phyloP scores from a whole-genome alignment of 176 grass and related monocot genomes.

The Puccinellia tenuiflora region DNA sequence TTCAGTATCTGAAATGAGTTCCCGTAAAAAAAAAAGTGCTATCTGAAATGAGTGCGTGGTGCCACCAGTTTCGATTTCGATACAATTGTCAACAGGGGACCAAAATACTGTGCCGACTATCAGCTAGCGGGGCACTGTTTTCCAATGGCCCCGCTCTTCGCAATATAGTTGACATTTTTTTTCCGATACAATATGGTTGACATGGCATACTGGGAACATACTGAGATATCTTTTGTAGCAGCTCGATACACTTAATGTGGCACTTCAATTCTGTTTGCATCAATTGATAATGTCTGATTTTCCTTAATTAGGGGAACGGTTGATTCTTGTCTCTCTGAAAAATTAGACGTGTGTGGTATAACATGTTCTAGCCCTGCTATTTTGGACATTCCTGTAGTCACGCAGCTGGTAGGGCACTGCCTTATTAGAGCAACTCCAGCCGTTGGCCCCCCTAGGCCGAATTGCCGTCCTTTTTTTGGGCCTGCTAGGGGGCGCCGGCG shows the following conservation, averaged over 20 bases:
- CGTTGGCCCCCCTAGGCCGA: no score
- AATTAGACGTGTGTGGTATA: neutral
- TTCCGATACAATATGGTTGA: no score
- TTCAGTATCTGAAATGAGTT: neutral
- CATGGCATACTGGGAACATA: neutral
- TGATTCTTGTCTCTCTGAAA: neutral
- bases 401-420: neutral
- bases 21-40: neutral
- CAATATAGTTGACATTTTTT: no score
- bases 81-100: neutral
- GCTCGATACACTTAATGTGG: neutral
- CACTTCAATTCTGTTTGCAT: neutral
- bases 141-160: neutral
- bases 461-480: no score
- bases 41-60: neutral
- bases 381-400: slow-evolving; percentile 9
- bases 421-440: no score
- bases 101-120: neutral
- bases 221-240: neutral
- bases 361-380: neutral
- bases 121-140: neutral
- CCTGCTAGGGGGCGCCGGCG: no score
- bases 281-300: neutral
- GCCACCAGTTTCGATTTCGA: neutral
- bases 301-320: neutral